Base-by-base conservation (phyloP, 73 alveolate genomes). In the Tetrahymena borealis region DNA sequence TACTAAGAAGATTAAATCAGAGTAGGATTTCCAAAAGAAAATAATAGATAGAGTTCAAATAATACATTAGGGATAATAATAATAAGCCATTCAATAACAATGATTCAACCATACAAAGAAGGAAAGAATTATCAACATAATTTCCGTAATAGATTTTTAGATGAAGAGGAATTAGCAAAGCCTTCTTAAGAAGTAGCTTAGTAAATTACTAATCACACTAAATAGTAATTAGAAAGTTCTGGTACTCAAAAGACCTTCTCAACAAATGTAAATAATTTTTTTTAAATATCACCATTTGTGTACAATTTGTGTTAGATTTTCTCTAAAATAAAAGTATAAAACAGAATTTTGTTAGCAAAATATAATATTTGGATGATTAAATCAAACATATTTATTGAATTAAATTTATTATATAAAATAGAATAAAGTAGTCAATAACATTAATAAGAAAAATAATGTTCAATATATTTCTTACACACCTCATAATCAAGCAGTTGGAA, bases 211-310 rank as follows among this genome's bases (percentile, higher is more conserved):
- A 60, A 60, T 20, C 85, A 60, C 10, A 60, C 85, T 10, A 10
- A 60, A 60, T 60, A 60, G 85, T 60, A 60, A 60, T 20, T 60
- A 9, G 18, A 13, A 28, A 60, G 37, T n/a, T 60, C n/a, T 24
- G 85, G 85, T n/a, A 60, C 85, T n/a, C 85, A 60, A 60, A 60
- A 60, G 85, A 60, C 85, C n/a, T 60, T 60, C 85, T 60, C 85
- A 24, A 60, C 85, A 6, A 60, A 60, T 60, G 85, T 60, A 60
- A 60, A 18, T n/a, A 24, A 15, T 60, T 20, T 6, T 24, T 15
- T 20, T 3, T 60, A 16, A 1, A 24, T 60, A 4, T 18, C 28
- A 18, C 35, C 15, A 20, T 20, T 60, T 60, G n/a, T n/a, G n/a
- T n/a, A n/a, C n/a, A n/a, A n/a, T n/a, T n/a, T n/a, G n/a, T n/a